Base-by-base conservation (phyloP, 352 stramenopile species). In the Phytophthora pistaciae region DNA sequence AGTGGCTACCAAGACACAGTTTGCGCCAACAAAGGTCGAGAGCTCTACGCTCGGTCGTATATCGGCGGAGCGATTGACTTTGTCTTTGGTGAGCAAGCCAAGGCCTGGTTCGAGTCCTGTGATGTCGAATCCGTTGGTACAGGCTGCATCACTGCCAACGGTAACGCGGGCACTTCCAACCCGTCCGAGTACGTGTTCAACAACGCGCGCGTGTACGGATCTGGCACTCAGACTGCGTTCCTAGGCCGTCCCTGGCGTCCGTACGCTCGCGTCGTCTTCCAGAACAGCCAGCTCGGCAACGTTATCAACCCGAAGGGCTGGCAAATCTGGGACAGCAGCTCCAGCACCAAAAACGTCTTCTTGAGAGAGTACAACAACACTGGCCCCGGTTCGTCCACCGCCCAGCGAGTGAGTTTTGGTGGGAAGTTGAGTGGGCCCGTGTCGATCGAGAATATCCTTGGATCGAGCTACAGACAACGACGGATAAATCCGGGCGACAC, bases 21-120 rank as follows among this genome's bases (percentile, higher is more conserved):
- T 14, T 64, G 42, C 48, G 64, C 64, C 16, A 46, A 66, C 29
- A 66, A 56, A 18, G 64, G 64, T 3, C 52, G 40, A 20, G 33
- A 65, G 16, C 36, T 71, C 3, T 65, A 60, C 23, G 56, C 48
- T 13, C 46, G 38, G 2, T 71, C 64, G 11, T 64, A 66, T 25
- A 70, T 71, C n/a, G 31, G 42, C 20, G 64, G 64, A 3, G 64
- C 64, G 18, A 42, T 71, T 10, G 64, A 71, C 38, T 71, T 71
- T n/a, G 40, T 71, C 3, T 66, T 71, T 18, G 64, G 56, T 42
- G 25, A 56, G 8, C 33, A 55, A 9, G 57, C 56, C 0, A 71
- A 66, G 64, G 56, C 56, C 8, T 71, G 56, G 56, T 66, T 60
- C 38, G 64, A 70, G 40, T 64, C 44, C 14, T 70, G 55, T 3